These are phyloP conservation scores for Henningerozyma blattae DNA, from an alignment of 805 yeast genomes.

Conservation along the genomic window DNA sequence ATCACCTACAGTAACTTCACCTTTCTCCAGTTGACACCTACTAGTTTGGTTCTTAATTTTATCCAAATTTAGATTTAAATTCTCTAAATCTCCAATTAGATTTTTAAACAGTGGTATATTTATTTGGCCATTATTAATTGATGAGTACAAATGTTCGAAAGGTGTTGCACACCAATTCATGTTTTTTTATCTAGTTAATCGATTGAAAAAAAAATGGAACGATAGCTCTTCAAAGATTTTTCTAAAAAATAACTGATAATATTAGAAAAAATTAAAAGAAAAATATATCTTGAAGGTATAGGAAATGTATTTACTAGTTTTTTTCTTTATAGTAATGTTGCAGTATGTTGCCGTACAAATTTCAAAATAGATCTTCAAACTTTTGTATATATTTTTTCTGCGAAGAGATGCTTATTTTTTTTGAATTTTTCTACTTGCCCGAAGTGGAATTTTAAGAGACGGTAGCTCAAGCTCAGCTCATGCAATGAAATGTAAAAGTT, in stretches of 20 bases:
- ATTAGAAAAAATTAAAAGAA: background rate
- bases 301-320: background rate
- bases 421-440: no score
- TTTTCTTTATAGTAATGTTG: no score
- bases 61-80: constrained; percentile 30
- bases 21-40: constrained; percentile 34
- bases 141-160: constrained; percentile 36
- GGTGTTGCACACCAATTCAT: constrained; percentile 19
- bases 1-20: constrained; percentile 38
- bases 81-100: constrained; percentile 35
- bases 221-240: background rate
- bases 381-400: no score
- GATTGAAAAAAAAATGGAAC: no score
- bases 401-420: no score
- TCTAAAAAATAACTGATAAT: background rate
- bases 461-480: no score
- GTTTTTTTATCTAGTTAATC: background rate
- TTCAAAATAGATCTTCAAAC: no score
- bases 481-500: no score
- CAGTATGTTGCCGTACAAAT: no score
- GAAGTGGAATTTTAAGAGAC: no score
- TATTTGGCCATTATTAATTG: constrained; percentile 26
- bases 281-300: background rate
- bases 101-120: constrained; percentile 16
- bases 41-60: constrained; percentile 33